These are phyloP conservation scores for Paracoccidioides brasiliensis DNA, from an alignment of 2,329 filamentous ascomycete genomes.

Conservation along the genomic window DNA sequence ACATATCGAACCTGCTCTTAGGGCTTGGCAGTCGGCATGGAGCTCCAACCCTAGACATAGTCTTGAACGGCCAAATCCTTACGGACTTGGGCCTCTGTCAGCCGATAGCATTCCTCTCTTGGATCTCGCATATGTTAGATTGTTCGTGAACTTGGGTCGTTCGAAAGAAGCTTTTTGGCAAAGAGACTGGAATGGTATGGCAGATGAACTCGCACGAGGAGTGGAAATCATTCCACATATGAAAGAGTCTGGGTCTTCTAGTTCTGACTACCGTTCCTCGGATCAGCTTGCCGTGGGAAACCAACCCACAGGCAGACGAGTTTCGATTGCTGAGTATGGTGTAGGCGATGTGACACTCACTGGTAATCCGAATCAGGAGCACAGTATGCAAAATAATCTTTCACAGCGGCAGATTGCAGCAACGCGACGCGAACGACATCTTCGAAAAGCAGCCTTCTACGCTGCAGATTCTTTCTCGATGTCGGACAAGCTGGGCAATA, in stretches of 20 bases:
- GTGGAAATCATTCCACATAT: constrained; percentile 62
- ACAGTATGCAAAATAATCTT: constrained; percentile 20
- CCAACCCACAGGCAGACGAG: constrained; percentile 17
- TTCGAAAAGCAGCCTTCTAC: constrained; percentile 90
- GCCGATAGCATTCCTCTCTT: constrained; percentile 83
- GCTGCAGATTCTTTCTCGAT: constrained; percentile 83
- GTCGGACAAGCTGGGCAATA: constrained; percentile 73
- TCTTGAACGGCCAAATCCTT: constrained; percentile 72
- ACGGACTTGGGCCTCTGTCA: constrained; percentile 66
- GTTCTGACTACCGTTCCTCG: constrained; percentile 20
- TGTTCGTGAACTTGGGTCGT: constrained; percentile 85
- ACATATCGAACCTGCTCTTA: constrained; percentile 84
- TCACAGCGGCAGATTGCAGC: constrained; percentile 19
- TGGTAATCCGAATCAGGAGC: constrained; percentile 24
- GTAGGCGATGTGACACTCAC: constrained; percentile 25
- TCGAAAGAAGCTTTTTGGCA: constrained; percentile 93
- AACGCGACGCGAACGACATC: constrained; percentile 69
- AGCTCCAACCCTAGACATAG: constrained; percentile 73
- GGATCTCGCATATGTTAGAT: constrained; percentile 78
- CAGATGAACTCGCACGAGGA: constrained; percentile 69
- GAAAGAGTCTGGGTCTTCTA: constrained; percentile 14
- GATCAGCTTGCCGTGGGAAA: constrained; percentile 14
- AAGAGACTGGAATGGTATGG: constrained; percentile 83
- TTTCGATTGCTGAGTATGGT: constrained; percentile 25
- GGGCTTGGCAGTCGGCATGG: constrained; percentile 92